Conservation (phyloP, 2,329 filamentous ascomycete genomes). For the Exophiala spinifera region DNA sequence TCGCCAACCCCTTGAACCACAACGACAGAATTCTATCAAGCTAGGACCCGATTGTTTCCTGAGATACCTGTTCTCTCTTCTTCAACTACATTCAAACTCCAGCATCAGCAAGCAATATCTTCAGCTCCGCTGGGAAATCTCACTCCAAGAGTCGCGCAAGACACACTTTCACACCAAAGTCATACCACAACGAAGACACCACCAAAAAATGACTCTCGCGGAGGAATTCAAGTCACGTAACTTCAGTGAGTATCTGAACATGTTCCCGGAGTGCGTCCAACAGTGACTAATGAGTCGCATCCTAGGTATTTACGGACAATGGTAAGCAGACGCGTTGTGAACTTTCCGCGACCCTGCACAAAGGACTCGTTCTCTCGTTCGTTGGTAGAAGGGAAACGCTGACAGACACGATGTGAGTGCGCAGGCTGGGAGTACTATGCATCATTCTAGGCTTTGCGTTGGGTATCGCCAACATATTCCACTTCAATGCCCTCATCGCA, state of each 20-base stretch:
- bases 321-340: slow-evolving; percentile 48
- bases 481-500: slow-evolving; percentile 58
- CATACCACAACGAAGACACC: slow-evolving; percentile 24
- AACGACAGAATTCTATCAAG: background rate
- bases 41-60: background rate
- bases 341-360: background rate
- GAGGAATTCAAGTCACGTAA: slow-evolving; percentile 64
- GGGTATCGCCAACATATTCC: slow-evolving; percentile 67
- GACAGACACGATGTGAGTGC: slow-evolving; percentile 10
- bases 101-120: background rate
- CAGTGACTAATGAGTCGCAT: slow-evolving; percentile 2
- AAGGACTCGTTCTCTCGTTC: too few species aligned
- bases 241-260: slow-evolving; percentile 54
- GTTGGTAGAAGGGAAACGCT: slow-evolving; percentile 2
- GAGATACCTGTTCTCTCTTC: background rate
- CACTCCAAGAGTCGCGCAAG: background rate
- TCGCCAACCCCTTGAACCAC: background rate
- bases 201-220: slow-evolving; percentile 59
- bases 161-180: background rate
- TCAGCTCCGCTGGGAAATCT: background rate
- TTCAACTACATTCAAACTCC: background rate
- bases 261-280: background rate
- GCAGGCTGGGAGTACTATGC: slow-evolving; percentile 53
- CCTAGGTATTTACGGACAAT: slow-evolving; percentile 66
- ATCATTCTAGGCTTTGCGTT: slow-evolving; percentile 65